Conservation (phyloP, 2,329 filamentous ascomycete species). For the Nemania sp. region DNA sequence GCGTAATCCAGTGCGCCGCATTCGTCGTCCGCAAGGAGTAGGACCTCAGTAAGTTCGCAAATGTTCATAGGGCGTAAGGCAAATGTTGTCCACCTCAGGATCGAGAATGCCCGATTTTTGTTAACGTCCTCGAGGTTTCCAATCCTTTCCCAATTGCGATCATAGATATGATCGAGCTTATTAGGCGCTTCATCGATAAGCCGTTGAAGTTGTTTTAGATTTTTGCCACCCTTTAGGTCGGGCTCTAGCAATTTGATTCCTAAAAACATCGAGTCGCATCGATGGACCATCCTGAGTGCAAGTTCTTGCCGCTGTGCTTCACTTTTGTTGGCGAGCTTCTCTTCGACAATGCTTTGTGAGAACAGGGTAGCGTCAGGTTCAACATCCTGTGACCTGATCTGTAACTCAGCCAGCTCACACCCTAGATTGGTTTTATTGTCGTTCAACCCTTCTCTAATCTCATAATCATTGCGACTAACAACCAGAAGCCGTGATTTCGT, state of each 20-base stretch:
- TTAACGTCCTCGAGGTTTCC: constrained; percentile 12
- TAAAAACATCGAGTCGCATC: constrained; percentile 43
- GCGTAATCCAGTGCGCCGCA: background rate
- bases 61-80: constrained; percentile 18
- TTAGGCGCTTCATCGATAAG: constrained; percentile 36
- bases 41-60: constrained; percentile 15
- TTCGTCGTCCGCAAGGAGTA: constrained; percentile 17
- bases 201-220: constrained; percentile 37
- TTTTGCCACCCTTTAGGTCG: constrained; percentile 34
- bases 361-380: constrained; percentile 31
- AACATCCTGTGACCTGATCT: constrained; percentile 33
- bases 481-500: constrained; percentile 32
- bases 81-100: constrained; percentile 42
- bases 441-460: constrained; percentile 31
- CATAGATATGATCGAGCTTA: constrained; percentile 39
- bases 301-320: constrained; percentile 24
- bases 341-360: constrained; percentile 37
- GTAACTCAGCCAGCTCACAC: constrained; percentile 19
- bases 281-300: constrained; percentile 33
- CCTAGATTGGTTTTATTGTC: background rate
- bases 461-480: constrained; percentile 35
- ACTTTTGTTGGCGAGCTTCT: constrained; percentile 38
- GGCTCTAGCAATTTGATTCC: constrained; percentile 41
- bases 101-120: constrained; percentile 31
- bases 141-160: constrained; percentile 40